These are phyloP conservation scores for Simmondsia chinensis DNA, from an alignment of 148 eudicot genomes.

Conservation along the genomic window DNA sequence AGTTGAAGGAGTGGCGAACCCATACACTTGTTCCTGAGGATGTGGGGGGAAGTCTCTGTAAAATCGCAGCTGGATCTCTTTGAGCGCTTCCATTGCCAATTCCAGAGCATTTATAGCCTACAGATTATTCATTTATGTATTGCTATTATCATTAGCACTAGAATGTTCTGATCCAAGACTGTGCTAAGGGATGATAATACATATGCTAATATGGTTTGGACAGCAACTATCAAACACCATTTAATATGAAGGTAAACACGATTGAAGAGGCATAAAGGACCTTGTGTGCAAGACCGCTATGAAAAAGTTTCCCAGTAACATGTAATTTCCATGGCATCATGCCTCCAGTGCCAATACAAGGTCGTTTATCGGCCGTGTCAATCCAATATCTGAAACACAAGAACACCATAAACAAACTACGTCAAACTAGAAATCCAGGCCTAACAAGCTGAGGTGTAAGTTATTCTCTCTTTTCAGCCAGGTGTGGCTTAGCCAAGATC, in stretches of 20 bases:
- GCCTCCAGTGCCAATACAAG: conserved; percentile 99
- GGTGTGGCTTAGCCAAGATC: too few species aligned
- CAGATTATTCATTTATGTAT: conserved; percentile 1
- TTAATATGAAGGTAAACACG: too few species aligned
- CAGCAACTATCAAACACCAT: too few species aligned
- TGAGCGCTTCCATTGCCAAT: conserved; percentile 86
- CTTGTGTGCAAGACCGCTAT: conserved; percentile 96
- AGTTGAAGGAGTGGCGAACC: conserved; percentile 95
- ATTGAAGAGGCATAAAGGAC: too few species aligned
- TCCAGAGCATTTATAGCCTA: conserved; percentile 95
- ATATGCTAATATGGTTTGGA: too few species aligned
- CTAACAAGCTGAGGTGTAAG: too few species aligned
- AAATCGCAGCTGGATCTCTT: conserved; percentile 75
- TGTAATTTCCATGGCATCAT: conserved; percentile 87
- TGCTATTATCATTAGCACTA: too few species aligned
- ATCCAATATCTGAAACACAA: conserved; percentile 87
- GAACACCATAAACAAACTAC: too few species aligned
- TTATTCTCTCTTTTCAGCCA: too few species aligned
- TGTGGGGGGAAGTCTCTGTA: conserved; percentile 89
- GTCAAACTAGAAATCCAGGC: too few species aligned
- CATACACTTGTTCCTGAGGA: conserved; percentile 66
- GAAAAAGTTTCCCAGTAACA: conserved; percentile 84
- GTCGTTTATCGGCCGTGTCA: conserved; percentile 99
- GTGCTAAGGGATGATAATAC: too few species aligned
- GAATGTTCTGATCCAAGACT: too few species aligned